phyloP scores from a whole-genome alignment of 2,329 filamentous ascomycete genomes.

The Penicillium sp. region DNA sequence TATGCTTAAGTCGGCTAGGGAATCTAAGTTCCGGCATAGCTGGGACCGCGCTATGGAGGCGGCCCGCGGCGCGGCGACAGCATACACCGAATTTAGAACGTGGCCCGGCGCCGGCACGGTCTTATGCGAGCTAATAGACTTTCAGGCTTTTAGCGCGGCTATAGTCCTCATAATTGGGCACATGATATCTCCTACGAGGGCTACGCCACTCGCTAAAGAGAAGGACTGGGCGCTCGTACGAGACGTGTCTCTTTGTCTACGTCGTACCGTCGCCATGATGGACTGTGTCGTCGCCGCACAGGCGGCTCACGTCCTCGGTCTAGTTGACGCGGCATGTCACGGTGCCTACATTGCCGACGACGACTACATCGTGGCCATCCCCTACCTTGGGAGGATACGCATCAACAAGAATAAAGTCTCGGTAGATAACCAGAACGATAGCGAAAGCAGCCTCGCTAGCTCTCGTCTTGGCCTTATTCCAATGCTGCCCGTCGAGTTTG shows the following conservation, averaged over 20 bases:
- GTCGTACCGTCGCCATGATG: conserved; percentile 1
- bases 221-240: neutral
- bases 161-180: neutral
- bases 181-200: neutral
- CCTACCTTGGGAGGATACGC: conserved; percentile 1
- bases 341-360: conserved; percentile 2
- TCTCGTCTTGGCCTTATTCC: neutral
- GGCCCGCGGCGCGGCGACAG: neutral
- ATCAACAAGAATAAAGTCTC: neutral
- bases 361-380: neutral
- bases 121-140: conserved; percentile 2
- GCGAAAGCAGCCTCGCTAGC: neutral
- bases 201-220: conserved; percentile 1
- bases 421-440: neutral
- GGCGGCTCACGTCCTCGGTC: neutral
- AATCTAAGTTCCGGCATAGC: neutral
- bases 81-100: conserved; percentile 1
- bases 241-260: neutral
- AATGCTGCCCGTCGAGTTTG: neutral
- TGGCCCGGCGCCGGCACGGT: neutral
- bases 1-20: neutral
- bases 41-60: conserved; percentile 1
- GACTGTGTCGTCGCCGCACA: conserved; percentile 1
- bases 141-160: neutral
- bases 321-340: neutral